phyloP scores from a whole-genome alignment of 2,329 filamentous ascomycete genomes.

The Aspergillus sp. region DNA sequence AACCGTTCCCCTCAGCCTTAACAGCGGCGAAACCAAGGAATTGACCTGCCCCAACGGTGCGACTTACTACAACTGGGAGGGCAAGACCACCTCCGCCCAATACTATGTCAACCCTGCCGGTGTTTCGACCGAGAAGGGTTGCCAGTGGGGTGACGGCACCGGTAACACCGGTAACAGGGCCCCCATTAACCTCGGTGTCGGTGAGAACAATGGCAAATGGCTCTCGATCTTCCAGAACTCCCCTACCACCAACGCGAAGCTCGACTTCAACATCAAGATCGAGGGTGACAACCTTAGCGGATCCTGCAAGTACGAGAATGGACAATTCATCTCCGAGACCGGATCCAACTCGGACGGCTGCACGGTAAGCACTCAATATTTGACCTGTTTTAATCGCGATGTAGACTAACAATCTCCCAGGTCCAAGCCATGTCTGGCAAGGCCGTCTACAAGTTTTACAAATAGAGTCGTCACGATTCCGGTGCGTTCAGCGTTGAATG shows the following conservation, averaged over 20 bases:
- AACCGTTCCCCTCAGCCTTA: conserved; percentile 71
- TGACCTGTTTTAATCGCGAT: background rate
- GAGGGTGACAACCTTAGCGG: conserved; percentile 61
- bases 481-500: conserved; percentile 1
- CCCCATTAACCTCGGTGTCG: conserved; percentile 81
- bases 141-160: conserved; percentile 69
- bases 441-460: conserved; percentile 50
- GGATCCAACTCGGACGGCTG: conserved; percentile 61
- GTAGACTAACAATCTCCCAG: conserved; percentile 30
- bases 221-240: conserved; percentile 82
- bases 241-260: conserved; percentile 67
- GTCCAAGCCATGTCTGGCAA: conserved; percentile 51
- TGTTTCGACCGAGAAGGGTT: conserved; percentile 64
- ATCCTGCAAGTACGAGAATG: conserved; percentile 66
- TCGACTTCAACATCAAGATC: conserved; percentile 80
- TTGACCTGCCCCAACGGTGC: conserved; percentile 74
- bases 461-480: conserved; percentile 18
- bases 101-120: conserved; percentile 94
- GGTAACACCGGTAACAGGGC: conserved; percentile 75
- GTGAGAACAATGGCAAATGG: conserved; percentile 71
- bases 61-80: conserved; percentile 76
- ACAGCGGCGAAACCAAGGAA: conserved; percentile 57
- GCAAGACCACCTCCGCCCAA: conserved; percentile 77
- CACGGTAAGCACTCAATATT: conserved; percentile 66
- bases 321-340: conserved; percentile 57